phyloP scores from a whole-genome alignment of 345 rosid species.

The Linum trigynum region DNA sequence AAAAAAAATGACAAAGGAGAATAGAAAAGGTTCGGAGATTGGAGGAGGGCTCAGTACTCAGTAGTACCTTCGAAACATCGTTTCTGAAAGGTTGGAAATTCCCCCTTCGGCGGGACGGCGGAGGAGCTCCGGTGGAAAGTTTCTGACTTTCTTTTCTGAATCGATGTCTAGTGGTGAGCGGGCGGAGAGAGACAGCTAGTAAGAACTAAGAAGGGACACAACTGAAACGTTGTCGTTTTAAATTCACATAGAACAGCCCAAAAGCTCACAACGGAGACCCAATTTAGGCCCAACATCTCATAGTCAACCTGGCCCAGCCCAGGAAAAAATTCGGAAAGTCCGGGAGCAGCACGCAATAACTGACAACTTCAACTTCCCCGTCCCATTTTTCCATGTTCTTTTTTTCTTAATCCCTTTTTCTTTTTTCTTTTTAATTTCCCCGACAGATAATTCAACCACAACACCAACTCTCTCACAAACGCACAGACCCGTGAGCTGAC shows the following conservation, averaged over 20 bases:
- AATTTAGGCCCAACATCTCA: too few species aligned
- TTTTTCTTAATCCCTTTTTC: slow-evolving; percentile 11
- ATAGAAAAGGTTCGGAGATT: background rate
- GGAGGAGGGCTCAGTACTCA: background rate
- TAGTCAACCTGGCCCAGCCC: too few species aligned
- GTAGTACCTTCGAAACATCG: slow-evolving; percentile 30
- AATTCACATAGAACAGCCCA: too few species aligned
- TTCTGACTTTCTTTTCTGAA: slow-evolving; percentile 12
- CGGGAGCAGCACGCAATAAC: too few species aligned
- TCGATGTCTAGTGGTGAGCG: slow-evolving; percentile 11
- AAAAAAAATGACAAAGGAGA: background rate
- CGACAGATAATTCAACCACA: background rate
- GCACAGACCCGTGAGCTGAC: background rate
- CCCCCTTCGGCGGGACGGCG: background rate
- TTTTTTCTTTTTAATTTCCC: slow-evolving; percentile 9
- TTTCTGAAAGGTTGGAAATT: background rate
- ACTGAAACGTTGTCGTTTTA: slow-evolving; percentile 32
- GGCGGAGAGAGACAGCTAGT: background rate
- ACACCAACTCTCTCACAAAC: background rate
- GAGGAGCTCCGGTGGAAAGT: background rate
- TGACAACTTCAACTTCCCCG: slow-evolving; percentile 7
- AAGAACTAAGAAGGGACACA: background rate
- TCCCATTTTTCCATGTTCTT: slow-evolving; percentile 1
- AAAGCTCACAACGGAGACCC: too few species aligned
- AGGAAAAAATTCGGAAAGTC: too few species aligned